A percentile compares a stretch with the other conserved stretches of the same genome.
Conservation (phyloP, 768 basidiomycete genomes). For the Collybia sp. region DNA sequence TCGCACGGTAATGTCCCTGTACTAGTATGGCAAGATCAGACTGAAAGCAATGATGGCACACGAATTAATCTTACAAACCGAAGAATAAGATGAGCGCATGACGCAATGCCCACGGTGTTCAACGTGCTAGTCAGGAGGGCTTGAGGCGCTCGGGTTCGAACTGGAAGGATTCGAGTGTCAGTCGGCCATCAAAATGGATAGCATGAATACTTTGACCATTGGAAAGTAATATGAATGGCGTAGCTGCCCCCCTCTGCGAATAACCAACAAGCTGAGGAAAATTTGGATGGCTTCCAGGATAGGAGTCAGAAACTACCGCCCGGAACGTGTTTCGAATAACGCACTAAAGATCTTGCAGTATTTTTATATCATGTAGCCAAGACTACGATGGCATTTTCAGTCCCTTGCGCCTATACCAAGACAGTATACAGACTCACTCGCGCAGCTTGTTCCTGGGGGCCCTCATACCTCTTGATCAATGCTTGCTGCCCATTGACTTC, state of each 20-base stretch:
- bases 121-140: constrained; percentile 30
- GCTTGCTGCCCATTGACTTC: constrained; percentile 33
- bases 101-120: constrained; percentile 28
- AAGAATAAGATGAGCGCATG: constrained; percentile 22
- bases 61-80: constrained; percentile 12
- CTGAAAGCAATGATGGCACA: constrained; percentile 26
- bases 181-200: not conserved
- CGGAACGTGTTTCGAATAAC: constrained; percentile 8
- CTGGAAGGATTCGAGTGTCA: constrained; percentile 17
- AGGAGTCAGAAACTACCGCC: not conserved
- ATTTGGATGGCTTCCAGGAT: constrained; percentile 38
- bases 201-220: constrained; percentile 26
- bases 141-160: constrained; percentile 38
- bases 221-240: constrained; percentile 48
- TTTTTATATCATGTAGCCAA: constrained; percentile 47
- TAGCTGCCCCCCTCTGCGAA: constrained; percentile 36
- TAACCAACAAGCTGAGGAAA: constrained; percentile 50
- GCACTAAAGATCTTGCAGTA: constrained; percentile 45
- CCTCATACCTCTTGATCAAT: constrained; percentile 42
- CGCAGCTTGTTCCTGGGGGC: constrained; percentile 20
- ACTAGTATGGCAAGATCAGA: constrained; percentile 19
- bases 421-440: constrained; percentile 17
- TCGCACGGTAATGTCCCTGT: constrained; percentile 33
- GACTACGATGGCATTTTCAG: constrained; percentile 19
- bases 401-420: not conserved